Evolutionary conservation across 179 eudicot genomes (phyloP), one percentile per base, ranked within the genome.

Genomic region (Heliamphora pulchella): DNA sequence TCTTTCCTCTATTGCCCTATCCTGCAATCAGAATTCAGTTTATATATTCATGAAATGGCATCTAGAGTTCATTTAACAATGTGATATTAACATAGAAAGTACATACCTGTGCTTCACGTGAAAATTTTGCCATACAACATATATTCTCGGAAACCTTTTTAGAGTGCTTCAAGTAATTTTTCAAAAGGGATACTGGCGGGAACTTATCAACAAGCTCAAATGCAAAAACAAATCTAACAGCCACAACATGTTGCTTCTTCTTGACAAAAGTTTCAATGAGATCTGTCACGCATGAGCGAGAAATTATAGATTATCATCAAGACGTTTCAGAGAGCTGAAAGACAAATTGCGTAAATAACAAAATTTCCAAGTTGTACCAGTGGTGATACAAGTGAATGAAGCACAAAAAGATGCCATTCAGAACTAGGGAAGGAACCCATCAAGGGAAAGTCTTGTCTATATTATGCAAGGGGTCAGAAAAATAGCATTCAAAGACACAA

Each of bases 171-270:
- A 82, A 51, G 77, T 79, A 80, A 17, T 51, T 84, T 83, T 71
- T 83, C 78, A 88, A 81, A 46, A 86, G 81, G 54, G 85, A 75
- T 47, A 68, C 82, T 15, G 88, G 86, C 31, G 84, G 82, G 68
- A 79, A 88, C 67, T 79, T 77, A 63, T 77, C 82, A 57, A 71
- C 81, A 64, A 82, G 86, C 67, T 78, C 84, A 80, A 88, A 82
- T 63, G 85, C 83, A 85, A 74, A 84, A 44, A 75, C 75, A 82
- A 10, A 78, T 20, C 77, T 81, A 75, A 86, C 81, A 61, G 85
- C 87, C 62, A 54, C 77, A 64, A 86, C 82, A 43, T 77, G 79
- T 75, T 78, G 73, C 46, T 82, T 71, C 71, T 80, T 54, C 18
- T 64, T 54, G 69, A 84, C 54, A 47, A 86, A 71, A 55, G 20